These are phyloP conservation scores for Collybia sp. DNA, from an alignment of 768 basidiomycete genomes.

Conservation along the genomic window DNA sequence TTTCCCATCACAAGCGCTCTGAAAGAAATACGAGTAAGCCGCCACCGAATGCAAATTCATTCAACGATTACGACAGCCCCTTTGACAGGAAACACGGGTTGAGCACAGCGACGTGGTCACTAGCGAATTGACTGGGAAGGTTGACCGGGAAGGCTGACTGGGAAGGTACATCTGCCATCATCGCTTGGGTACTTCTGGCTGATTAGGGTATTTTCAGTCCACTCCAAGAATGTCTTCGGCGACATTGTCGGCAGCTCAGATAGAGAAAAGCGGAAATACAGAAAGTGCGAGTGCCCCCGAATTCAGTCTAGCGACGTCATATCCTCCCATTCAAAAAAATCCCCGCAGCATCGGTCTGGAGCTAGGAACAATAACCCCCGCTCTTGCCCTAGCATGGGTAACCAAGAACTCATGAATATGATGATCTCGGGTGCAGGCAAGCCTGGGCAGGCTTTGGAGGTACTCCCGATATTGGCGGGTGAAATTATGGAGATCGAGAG, in stretches of 20 bases:
- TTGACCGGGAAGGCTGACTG: slow-evolving; percentile 85
- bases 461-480: slow-evolving; percentile 61
- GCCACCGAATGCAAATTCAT: not conserved
- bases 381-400: slow-evolving; percentile 79
- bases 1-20: slow-evolving; percentile 77
- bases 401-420: slow-evolving; percentile 62
- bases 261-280: slow-evolving; percentile 54
- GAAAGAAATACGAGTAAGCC: slow-evolving; percentile 69
- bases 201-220: slow-evolving; percentile 39
- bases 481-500: slow-evolving; percentile 45
- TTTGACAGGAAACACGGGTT: slow-evolving; percentile 64
- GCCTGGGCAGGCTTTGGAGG: slow-evolving; percentile 63
- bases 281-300: slow-evolving; percentile 65
- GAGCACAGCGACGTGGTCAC: slow-evolving; percentile 72
- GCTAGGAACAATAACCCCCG: slow-evolving; percentile 43
- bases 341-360: slow-evolving; percentile 11
- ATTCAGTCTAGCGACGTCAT: slow-evolving; percentile 21
- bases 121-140: too few species aligned
- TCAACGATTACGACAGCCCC: slow-evolving; percentile 27
- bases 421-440: slow-evolving; percentile 68
- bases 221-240: slow-evolving; percentile 40
- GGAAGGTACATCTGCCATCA: slow-evolving; percentile 43
- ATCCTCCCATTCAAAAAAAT: not conserved
- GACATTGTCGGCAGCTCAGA: slow-evolving; percentile 49
- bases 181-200: not conserved